Evolutionary conservation across 163 green algal species (phyloP), one percentile per base, ranked within the genome.

Genomic region (Prototheca wickerhamii): DNA sequence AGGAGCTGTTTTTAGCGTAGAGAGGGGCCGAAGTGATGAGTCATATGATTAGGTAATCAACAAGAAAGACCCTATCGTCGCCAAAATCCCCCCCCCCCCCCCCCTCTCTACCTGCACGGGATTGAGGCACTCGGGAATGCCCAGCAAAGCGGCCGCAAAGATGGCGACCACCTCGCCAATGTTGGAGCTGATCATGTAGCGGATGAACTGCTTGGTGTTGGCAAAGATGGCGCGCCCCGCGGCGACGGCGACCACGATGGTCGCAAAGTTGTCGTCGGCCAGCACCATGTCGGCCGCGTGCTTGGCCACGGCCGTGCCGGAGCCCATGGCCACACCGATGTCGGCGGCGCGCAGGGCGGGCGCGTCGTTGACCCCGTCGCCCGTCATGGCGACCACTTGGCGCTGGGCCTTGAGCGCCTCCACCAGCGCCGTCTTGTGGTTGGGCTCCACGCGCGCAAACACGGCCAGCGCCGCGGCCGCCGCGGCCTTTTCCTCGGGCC

Each of bases 141-240:
- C 91, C 34, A 96, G 79, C 58, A 94, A 77, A 2, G 91, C 90
- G 0, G 90, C 91, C 20, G 88, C 72, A 70, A 98, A 97, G 73
- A 98, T 98, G 67, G 86, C 88, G 21, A 94, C 90, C 40, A 97
- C 91, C 75, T 98, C 87, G 21, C 84, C 82, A 23, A 96, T 95
- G 77, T 95, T 91, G 52, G 62, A 74, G 57, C 76, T 86, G 29
- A 92, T 84, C 87, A 93, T 94, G 80, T 96, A 96, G 30, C 90
- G 80, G 60, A 96, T 96, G 71, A 97, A 98, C 78, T 95, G 86
- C 79, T 96, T 95, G 30, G 89, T 96, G 84, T 98, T 98, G 82
- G 88, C 87, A 76, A 91, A 98, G 56, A 97, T 96, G 25, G 86
- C 76, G 3, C 92, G 78, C 4, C 92, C 92, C 71, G 96, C 89